Conservation (phyloP, 805 yeast genomes). For the Spathaspora passalidarum region DNA sequence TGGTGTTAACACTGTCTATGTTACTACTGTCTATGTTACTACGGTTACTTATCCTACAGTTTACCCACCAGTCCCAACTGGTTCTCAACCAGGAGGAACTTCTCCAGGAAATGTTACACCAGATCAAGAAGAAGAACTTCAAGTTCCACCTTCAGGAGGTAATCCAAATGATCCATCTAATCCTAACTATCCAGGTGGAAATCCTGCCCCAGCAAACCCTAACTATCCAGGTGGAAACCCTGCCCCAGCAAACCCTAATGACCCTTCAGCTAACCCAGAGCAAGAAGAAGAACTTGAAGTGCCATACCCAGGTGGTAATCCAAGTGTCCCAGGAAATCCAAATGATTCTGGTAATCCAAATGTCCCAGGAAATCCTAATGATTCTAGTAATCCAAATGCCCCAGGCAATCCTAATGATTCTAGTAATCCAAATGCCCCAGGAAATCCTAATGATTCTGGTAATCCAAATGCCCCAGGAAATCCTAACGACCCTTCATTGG, state of each 20-base stretch:
- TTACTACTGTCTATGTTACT: too few relatives aligned
- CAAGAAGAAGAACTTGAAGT: background rate
- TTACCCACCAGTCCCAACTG: background rate
- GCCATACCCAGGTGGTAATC: background rate
- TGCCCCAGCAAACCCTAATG: background rate
- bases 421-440: background rate
- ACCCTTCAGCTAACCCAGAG: background rate
- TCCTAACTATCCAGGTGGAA: too few relatives aligned
- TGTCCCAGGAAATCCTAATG: too few relatives aligned
- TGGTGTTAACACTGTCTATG: too few relatives aligned
- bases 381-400: too few relatives aligned
- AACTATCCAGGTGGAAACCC: background rate
- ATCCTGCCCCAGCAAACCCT: background rate
- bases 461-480: background rate
- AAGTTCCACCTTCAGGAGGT: too few relatives aligned
- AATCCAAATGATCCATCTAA: background rate
- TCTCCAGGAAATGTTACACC: too few relatives aligned
- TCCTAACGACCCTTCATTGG: background rate
- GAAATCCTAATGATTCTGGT: background rate
- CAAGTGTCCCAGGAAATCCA: background rate
- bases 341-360: too few relatives aligned
- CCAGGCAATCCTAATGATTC: background rate
- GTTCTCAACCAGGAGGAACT: background rate
- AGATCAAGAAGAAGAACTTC: too few relatives aligned
- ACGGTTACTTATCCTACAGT: background rate